These are phyloP conservation scores for Ceratocystis alfenasii DNA, from an alignment of 2,329 filamentous ascomycete species.

Conservation along the genomic window DNA sequence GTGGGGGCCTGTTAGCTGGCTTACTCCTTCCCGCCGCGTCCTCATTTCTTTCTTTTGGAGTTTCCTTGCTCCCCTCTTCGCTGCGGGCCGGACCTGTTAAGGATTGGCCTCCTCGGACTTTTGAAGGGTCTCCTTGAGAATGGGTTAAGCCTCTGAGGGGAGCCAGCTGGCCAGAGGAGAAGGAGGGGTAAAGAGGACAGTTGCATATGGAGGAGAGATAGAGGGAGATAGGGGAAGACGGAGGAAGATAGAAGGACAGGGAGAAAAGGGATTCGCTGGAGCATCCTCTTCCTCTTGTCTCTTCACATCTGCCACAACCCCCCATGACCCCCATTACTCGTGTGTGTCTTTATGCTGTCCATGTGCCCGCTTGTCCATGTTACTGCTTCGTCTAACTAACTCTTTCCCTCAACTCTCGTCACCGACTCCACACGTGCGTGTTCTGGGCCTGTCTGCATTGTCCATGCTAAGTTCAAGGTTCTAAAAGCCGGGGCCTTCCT, in stretches of 20 bases:
- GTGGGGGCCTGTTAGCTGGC: background rate
- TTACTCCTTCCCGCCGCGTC: background rate
- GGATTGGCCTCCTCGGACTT: too few relatives aligned
- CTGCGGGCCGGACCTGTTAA: too few relatives aligned
- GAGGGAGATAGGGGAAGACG: background rate
- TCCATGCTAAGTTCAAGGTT: constrained; percentile 2
- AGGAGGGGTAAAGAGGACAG: background rate
- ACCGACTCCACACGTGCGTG: background rate
- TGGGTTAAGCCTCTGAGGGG: too few relatives aligned
- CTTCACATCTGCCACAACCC: background rate
- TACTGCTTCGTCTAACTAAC: background rate
- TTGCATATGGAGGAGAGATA: background rate
- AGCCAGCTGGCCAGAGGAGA: too few relatives aligned
- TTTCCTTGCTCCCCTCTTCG: background rate
- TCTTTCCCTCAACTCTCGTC: background rate
- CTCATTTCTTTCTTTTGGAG: background rate
- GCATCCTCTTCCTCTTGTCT: background rate
- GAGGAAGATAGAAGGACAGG: background rate
- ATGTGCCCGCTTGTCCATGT: background rate
- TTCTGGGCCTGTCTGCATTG: constrained; percentile 5
- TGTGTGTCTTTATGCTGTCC: background rate
- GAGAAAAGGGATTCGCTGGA: background rate
- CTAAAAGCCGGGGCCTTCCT: background rate
- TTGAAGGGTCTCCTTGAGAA: too few relatives aligned
- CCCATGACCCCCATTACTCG: background rate